Conservation (phyloP, 257 asterid species). For the Solanum raphanifolium region DNA sequence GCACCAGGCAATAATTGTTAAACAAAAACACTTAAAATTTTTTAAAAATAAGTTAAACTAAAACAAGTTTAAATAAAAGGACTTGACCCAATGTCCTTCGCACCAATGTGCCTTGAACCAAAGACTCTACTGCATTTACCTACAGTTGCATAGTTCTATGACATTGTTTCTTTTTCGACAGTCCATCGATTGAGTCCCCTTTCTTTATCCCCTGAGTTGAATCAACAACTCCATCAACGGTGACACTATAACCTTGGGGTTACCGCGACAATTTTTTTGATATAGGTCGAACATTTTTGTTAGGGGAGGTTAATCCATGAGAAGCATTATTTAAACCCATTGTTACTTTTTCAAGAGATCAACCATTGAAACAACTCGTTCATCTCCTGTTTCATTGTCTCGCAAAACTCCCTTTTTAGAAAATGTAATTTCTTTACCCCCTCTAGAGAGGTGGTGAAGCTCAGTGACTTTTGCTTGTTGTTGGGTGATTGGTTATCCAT, state of each 20-base stretch:
- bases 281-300: background rate
- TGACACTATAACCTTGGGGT: background rate
- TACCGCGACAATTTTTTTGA: too few relatives aligned
- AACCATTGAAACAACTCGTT: background rate
- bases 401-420: background rate
- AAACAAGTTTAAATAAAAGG: background rate
- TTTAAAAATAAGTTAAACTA: background rate
- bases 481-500: background rate
- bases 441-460: background rate
- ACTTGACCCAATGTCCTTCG: background rate
- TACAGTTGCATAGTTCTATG: background rate
- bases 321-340: background rate
- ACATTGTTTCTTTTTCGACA: background rate
- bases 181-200: background rate
- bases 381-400: background rate
- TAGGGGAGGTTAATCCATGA: background rate
- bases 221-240: too few relatives aligned
- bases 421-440: background rate
- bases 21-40: background rate
- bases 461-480: background rate
- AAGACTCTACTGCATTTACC: background rate
- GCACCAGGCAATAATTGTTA: background rate
- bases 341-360: background rate
- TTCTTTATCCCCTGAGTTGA: background rate
- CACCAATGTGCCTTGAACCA: background rate